These are phyloP conservation scores for Carex arenaria DNA, from an alignment of 202 grass and related monocot genomes.

Conservation along the genomic window DNA sequence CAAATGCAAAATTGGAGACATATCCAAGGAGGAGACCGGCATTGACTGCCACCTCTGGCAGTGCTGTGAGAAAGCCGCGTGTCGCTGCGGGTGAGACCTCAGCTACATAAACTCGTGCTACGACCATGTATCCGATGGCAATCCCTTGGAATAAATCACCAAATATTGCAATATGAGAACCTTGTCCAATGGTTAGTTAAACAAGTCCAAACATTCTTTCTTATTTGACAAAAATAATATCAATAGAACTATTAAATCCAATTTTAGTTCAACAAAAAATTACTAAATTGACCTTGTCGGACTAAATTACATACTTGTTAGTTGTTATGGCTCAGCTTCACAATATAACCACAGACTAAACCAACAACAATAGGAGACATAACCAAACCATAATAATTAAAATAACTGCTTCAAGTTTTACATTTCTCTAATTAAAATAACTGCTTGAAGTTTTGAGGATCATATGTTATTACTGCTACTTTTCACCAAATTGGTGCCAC, in stretches of 20 bases:
- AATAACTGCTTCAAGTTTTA: no score
- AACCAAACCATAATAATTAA: not conserved
- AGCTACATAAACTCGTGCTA: slow-evolving; percentile 29
- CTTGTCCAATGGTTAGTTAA: not conserved
- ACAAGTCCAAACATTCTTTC: not conserved
- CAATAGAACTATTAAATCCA: not conserved
- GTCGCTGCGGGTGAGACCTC: slow-evolving; percentile 30
- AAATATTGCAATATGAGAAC: not conserved
- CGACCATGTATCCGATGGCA: slow-evolving; percentile 6
- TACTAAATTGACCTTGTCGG: not conserved
- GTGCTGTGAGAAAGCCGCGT: slow-evolving; percentile 27
- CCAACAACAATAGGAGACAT: not conserved
- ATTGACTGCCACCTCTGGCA: slow-evolving; percentile 36
- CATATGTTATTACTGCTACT: not conserved
- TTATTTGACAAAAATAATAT: not conserved
- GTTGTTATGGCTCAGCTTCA: no score
- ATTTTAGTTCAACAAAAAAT: not conserved
- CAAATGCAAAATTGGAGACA: slow-evolving; percentile 35
- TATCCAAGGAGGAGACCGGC: slow-evolving; percentile 51
- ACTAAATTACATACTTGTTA: not conserved
- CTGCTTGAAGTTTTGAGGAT: not conserved
- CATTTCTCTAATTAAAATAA: no score
- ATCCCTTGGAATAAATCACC: not conserved
- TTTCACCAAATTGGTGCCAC: not conserved
- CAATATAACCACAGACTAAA: no score